Evolutionary conservation across 176 grass and related monocot genomes (phyloP).

Genomic region (Luzula sylvatica): DNA sequence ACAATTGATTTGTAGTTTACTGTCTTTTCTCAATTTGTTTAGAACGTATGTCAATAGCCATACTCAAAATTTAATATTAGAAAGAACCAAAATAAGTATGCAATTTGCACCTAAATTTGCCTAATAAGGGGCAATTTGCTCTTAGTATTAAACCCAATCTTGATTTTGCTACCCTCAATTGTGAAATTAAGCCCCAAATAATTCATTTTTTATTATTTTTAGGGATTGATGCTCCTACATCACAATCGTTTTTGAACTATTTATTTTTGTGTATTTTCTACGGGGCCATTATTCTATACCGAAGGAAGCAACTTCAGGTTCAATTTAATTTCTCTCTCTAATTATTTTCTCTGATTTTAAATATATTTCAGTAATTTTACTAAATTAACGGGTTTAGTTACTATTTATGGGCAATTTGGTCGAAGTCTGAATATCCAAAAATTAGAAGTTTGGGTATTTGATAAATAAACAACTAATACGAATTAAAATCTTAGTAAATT

Average conservation of each 20-base stretch:
- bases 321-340: background rate
- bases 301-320: constrained; percentile 45
- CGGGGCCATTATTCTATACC: constrained; percentile 30
- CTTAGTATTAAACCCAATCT: too few relatives aligned
- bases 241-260: constrained; percentile 65
- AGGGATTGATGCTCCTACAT: constrained; percentile 55
- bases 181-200: background rate
- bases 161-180: too few relatives aligned
- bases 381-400: background rate
- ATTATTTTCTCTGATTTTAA: background rate
- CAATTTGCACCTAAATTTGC: too few relatives aligned
- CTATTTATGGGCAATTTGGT: background rate
- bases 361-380: background rate
- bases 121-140: too few relatives aligned
- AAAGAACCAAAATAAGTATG: too few relatives aligned
- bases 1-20: too few relatives aligned
- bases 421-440: background rate
- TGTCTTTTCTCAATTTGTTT: too few relatives aligned
- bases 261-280: constrained; percentile 40
- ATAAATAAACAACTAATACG: background rate
- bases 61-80: too few relatives aligned
- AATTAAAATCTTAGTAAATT: background rate
- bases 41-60: too few relatives aligned
- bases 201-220: background rate
- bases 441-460: background rate